Evolutionary conservation across 164 flowering plant genomes (phyloP).

Genomic region (Echeveria elegans): DNA sequence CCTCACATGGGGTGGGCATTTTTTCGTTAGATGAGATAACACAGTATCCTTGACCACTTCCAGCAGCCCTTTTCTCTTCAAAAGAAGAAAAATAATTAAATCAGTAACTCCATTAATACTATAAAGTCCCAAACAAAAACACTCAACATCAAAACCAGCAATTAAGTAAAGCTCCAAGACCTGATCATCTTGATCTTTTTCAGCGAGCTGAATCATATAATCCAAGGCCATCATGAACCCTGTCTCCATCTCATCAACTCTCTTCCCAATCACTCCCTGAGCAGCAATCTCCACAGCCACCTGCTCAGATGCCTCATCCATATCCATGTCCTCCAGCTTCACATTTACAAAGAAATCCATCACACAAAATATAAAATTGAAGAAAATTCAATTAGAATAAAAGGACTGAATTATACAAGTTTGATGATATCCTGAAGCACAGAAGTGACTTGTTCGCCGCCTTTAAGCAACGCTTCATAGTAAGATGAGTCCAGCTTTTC

Average conservation of each 20-base stretch:
- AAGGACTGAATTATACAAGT: slow-evolving; percentile 36
- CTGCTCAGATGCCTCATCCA: slow-evolving; percentile 78
- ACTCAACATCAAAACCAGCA: not conserved
- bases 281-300: slow-evolving; percentile 86
- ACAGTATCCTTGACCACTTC: slow-evolving; percentile 91
- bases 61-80: slow-evolving; percentile 75
- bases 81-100: not conserved
- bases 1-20: slow-evolving; percentile 96
- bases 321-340: slow-evolving; percentile 87
- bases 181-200: slow-evolving; percentile 78
- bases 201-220: slow-evolving; percentile 88
- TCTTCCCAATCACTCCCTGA: slow-evolving; percentile 94
- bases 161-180: slow-evolving; percentile 18
- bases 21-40: slow-evolving; percentile 75
- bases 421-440: slow-evolving; percentile 76
- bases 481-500: slow-evolving; percentile 31
- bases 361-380: not conserved
- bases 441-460: slow-evolving; percentile 94
- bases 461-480: slow-evolving; percentile 70
- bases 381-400: not conserved
- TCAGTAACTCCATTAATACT: not conserved
- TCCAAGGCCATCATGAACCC: slow-evolving; percentile 97
- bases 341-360: not conserved
- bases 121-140: not conserved
- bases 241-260: slow-evolving; percentile 95